Conservation (phyloP, 345 rosid species). For the Eucalyptus camaldulensis region DNA sequence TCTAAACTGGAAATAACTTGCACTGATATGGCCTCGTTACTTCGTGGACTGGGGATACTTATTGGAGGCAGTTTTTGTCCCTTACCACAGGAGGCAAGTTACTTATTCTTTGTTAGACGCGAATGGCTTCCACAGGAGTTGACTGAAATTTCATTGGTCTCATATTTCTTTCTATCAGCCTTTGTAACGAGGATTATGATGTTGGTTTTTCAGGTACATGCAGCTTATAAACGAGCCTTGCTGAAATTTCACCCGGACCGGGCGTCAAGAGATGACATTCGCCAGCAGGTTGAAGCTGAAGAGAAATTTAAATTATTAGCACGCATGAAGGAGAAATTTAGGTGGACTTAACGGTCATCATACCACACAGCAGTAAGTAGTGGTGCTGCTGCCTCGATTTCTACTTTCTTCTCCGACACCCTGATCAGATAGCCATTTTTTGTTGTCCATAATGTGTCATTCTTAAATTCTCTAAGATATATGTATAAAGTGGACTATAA, state of each 20-base stretch:
- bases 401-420: not conserved
- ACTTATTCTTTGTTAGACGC: not conserved
- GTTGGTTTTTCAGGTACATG: slow-evolving; percentile 43
- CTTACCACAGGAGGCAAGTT: slow-evolving; percentile 44
- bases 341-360: not conserved
- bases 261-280: slow-evolving; percentile 53
- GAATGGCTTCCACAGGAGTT: not conserved
- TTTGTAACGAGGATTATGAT: not conserved
- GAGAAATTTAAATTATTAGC: slow-evolving; percentile 84
- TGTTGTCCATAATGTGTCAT: not conserved
- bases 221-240: slow-evolving; percentile 66
- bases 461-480: not conserved
- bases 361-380: not conserved
- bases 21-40: slow-evolving; percentile 61
- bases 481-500: not conserved
- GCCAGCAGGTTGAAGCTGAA: slow-evolving; percentile 78
- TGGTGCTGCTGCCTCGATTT: not conserved
- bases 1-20: slow-evolving; percentile 40
- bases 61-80: slow-evolving; percentile 47
- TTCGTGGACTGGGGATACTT: slow-evolving; percentile 61
- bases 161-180: not conserved
- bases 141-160: not conserved
- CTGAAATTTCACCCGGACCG: slow-evolving; percentile 82
- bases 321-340: slow-evolving; percentile 70
- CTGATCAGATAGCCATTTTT: not conserved